These are phyloP conservation scores for Vitellaria paradoxa DNA, from an alignment of 179 eudicot genomes.

Conservation along the genomic window DNA sequence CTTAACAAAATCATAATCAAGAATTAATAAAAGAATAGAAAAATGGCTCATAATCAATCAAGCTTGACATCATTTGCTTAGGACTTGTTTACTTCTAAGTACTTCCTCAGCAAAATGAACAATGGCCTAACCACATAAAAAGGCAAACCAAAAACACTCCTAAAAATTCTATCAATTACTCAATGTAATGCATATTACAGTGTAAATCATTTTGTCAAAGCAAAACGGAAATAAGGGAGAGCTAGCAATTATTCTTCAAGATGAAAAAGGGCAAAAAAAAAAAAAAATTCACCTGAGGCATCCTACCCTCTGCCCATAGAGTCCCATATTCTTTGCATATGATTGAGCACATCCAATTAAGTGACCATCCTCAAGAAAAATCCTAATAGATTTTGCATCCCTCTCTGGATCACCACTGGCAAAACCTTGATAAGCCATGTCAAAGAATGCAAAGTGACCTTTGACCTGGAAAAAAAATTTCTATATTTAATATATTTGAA, in stretches of 20 bases:
- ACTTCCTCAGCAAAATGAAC: background rate
- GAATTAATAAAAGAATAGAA: background rate
- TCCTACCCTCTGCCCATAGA: conserved; percentile 98
- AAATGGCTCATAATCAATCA: background rate
- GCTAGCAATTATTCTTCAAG: background rate
- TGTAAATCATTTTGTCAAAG: background rate
- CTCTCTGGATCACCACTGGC: conserved; percentile 98
- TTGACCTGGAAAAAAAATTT: conserved; percentile 52
- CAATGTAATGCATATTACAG: background rate
- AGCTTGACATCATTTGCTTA: background rate
- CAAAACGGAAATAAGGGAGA: background rate
- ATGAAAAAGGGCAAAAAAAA: background rate
- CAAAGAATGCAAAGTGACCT: conserved; percentile 94
- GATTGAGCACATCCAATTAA: conserved; percentile 91
- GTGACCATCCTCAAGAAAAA: conserved; percentile 97
- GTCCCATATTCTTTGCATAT: conserved; percentile 98
- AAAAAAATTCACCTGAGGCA: conserved; percentile 70
- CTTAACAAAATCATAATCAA: background rate
- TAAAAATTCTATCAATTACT: background rate
- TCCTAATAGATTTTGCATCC: conserved; percentile 93
- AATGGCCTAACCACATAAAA: background rate
- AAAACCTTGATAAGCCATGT: conserved; percentile 99
- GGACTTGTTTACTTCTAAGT: background rate
- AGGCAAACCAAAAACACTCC: background rate
- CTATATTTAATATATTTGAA: background rate